These are phyloP conservation scores for Fragilariopsis cylindrus DNA, from an alignment of 108 stramenopile species.

Conservation along the genomic window DNA sequence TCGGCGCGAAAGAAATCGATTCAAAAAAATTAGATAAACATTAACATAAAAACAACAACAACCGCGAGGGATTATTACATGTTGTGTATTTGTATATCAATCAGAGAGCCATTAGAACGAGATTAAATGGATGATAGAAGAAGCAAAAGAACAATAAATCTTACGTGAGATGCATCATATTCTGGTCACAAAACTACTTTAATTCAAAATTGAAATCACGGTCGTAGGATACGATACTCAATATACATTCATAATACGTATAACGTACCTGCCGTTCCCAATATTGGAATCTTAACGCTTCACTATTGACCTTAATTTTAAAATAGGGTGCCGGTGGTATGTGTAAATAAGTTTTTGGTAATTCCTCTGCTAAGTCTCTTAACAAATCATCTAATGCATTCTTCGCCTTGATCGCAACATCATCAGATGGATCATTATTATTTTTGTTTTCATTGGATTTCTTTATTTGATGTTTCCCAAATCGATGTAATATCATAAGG, in stretches of 20 bases:
- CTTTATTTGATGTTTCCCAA: neutral
- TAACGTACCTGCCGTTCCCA: constrained; percentile 44
- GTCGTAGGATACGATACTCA: neutral
- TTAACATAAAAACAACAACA: neutral
- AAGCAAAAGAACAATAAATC: too few relatives aligned
- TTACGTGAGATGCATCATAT: too few relatives aligned
- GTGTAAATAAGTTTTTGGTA: constrained; percentile 50
- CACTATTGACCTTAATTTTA: constrained; percentile 30
- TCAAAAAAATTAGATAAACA: neutral
- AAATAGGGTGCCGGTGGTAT: constrained; percentile 35
- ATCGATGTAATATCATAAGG: constrained; percentile 8
- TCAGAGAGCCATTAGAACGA: too few relatives aligned
- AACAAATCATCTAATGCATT: constrained; percentile 8
- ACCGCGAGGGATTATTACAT: too few relatives aligned
- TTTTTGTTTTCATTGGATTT: constrained; percentile 1
- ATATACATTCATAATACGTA: neutral
- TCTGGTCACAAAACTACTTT: too few relatives aligned
- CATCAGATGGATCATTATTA: neutral
- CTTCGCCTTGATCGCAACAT: neutral
- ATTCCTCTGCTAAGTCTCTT: constrained; percentile 23
- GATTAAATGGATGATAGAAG: too few relatives aligned
- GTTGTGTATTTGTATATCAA: too few relatives aligned
- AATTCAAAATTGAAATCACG: too few relatives aligned
- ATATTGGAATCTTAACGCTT: constrained; percentile 34
- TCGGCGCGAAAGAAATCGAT: neutral